A percentile compares a stretch with the other conserved stretches of the same genome.
phyloP scores from a whole-genome alignment of 2,329 filamentous ascomycete species.

The Apiospora sp. region DNA sequence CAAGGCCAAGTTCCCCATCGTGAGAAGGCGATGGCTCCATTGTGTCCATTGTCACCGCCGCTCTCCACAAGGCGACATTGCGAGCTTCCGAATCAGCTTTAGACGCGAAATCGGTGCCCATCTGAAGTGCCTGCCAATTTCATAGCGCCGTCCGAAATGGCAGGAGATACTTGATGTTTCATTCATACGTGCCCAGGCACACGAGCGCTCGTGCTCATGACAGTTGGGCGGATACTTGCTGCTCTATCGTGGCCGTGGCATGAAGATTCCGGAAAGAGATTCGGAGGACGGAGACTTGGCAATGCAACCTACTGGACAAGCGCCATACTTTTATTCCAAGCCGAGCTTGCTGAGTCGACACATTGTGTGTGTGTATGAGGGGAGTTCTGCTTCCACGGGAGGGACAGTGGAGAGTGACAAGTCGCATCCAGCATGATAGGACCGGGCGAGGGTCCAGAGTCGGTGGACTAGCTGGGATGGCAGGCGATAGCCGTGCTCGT shows the following conservation, averaged over 20 bases:
- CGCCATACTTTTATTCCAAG: background rate
- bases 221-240: background rate
- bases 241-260: background rate
- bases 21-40: conserved; percentile 29
- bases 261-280: conserved; percentile 6
- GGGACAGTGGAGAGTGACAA: background rate
- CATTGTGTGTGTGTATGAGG: background rate
- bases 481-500: background rate
- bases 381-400: background rate
- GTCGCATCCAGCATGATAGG: background rate
- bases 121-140: conserved; percentile 1
- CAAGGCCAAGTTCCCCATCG: conserved; percentile 23
- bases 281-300: conserved; percentile 6
- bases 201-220: background rate
- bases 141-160: conserved; percentile 18
- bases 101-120: conserved; percentile 22
- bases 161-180: conserved; percentile 5
- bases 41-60: conserved; percentile 24
- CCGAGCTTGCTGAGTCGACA: background rate
- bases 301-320: background rate
- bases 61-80: conserved; percentile 29
- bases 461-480: background rate
- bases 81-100: conserved; percentile 34
- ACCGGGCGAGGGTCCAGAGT: background rate
- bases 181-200: background rate